Evolutionary conservation across 2,329 filamentous ascomycete species (phyloP), one percentile per base, ranked within the genome.

Genomic region (Anisogramma anomala): DNA sequence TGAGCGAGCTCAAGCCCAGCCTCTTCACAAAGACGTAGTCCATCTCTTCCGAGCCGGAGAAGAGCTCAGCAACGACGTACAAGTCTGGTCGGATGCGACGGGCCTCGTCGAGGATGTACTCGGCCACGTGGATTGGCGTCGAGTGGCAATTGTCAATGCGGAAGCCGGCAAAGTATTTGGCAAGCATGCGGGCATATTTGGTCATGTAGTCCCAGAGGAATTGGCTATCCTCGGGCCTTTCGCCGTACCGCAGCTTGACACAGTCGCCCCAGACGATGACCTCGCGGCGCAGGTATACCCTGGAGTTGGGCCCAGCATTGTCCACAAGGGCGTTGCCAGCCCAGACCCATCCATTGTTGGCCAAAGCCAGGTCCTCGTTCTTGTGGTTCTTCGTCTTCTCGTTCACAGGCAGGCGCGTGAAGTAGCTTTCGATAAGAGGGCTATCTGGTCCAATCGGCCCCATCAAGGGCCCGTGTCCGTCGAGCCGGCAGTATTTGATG

Each of bases 261-360:
- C 93, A 98, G 58, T 98, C 91, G 11, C 89, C 88, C 91, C 91
- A 98, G 22, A 95, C 84, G 51, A 98, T 96, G 46, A 98, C 86
- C 60, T 98, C 87, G 51, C 91, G 77, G 39, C 86, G 77, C n/a
- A 98, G 72, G 55, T 98, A 98, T n/a, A 89, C 87, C 42, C 81
- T 79, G 7, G 89, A 94, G 34, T 84, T 70, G 0, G 87, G 82
- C 0, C 93, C 93, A 22, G 91, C 91, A 55, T 96, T 91, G 64
- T 98, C 91, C 32, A 85, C 73, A 61, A 96, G 74, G 1, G 91
- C 89, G 62, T 96, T 93, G 5, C 89, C 89, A 44, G 85, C 89
- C 91, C 91, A 98, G 7, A 98, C 88, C 91, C 91, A 98, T 32
- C 91, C 91, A 56, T 98, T 98, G 63, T 96, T 96, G 30, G 81